Evolutionary conservation across 2,329 filamentous ascomycete genomes (phyloP).

Genomic region (Canariomyces notabilis): DNA sequence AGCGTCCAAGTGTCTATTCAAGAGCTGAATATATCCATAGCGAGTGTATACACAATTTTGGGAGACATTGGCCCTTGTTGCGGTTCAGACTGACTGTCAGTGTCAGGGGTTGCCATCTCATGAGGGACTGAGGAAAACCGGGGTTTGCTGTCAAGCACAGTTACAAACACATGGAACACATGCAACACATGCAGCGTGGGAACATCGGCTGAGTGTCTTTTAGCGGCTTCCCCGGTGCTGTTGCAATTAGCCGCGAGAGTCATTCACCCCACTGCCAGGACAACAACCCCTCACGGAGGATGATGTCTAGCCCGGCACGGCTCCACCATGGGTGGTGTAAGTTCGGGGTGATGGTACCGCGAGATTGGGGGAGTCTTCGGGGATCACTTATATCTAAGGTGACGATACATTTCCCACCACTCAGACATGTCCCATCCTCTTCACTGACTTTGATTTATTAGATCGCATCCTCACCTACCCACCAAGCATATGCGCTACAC

Average conservation of each 20-base stretch:
- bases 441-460: too few species aligned
- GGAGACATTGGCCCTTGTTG: too few species aligned
- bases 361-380: conserved; percentile 18
- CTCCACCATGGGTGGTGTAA: conserved; percentile 11
- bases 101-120: background rate
- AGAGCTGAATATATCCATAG: background rate
- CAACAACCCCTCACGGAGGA: conserved; percentile 11
- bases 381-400: conserved; percentile 16
- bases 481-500: too few species aligned
- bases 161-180: too few species aligned
- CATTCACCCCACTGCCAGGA: background rate
- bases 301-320: conserved; percentile 3
- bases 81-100: too few species aligned
- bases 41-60: background rate
- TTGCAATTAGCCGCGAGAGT: conserved; percentile 18
- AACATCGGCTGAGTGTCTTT: conserved; percentile 4
- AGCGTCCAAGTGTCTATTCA: background rate
- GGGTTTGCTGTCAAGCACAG: background rate
- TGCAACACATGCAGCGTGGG: background rate
- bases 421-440: too few species aligned
- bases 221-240: background rate
- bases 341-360: conserved; percentile 12
- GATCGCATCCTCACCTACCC: background rate
- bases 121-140: background rate
- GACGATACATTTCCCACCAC: background rate